Percentiles rank a stretch among this genome's conserved stretches.
Conservation (phyloP, 2,329 filamentous ascomycete genomes). For the Claviceps monticola region DNA sequence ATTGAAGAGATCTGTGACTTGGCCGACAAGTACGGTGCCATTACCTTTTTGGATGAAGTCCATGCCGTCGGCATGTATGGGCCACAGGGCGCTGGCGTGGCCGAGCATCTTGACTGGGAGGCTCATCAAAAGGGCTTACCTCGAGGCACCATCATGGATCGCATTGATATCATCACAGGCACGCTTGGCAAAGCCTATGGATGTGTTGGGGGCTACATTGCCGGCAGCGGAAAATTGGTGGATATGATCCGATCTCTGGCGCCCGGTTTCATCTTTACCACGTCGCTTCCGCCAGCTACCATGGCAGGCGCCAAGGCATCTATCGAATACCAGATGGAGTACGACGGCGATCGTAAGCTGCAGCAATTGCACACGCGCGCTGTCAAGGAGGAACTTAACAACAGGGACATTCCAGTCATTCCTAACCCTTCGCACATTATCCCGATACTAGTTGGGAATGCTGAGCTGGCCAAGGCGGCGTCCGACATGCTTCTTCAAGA, state of each 20-base stretch:
- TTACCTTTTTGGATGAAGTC: slow-evolving; percentile 97
- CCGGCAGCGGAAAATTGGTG: slow-evolving; percentile 71
- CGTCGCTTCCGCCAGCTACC: slow-evolving; percentile 83
- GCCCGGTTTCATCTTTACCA: slow-evolving; percentile 97
- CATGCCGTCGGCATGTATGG: slow-evolving; percentile 99
- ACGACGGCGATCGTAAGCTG: slow-evolving; percentile 74
- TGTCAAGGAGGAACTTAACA: slow-evolving; percentile 71
- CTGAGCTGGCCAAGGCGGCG: slow-evolving; percentile 80
- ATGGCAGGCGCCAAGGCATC: slow-evolving; percentile 90
- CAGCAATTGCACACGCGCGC: slow-evolving; percentile 94
- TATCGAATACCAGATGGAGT: slow-evolving; percentile 83
- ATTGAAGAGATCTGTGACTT: slow-evolving; percentile 94
- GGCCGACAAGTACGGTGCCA: slow-evolving; percentile 91
- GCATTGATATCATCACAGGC: slow-evolving; percentile 93
- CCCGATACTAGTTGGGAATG: slow-evolving; percentile 85
- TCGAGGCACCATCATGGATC: slow-evolving; percentile 80
- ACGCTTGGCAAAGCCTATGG: slow-evolving; percentile 97
- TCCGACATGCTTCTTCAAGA: slow-evolving; percentile 84
- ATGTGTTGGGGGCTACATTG: slow-evolving; percentile 95
- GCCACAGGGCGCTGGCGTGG: slow-evolving; percentile 85
- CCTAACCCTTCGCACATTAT: slow-evolving; percentile 96
- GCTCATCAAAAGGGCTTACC: slow-evolving; percentile 63
- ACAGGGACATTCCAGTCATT: slow-evolving; percentile 83
- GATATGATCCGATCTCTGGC: slow-evolving; percentile 90
- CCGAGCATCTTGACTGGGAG: slow-evolving; percentile 92